Evolutionary conservation across 805 yeast genomes (phyloP).

Genomic region (Candida argentea): DNA sequence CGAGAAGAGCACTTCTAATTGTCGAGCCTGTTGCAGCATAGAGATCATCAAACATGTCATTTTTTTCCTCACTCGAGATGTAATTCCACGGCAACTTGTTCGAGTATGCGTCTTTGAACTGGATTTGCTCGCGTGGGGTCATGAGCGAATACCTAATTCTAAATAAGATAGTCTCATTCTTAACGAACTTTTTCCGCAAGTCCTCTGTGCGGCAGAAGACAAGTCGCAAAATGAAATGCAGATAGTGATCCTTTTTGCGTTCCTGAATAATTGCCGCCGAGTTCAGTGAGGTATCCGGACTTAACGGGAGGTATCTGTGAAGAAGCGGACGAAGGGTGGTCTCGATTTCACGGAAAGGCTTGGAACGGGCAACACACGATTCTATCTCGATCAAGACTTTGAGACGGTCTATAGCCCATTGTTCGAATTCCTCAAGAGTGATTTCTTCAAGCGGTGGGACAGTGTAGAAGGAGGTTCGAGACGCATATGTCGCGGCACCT

Average conservation of each 20-base stretch:
- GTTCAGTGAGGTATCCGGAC: constrained; percentile 20
- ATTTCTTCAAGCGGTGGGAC: constrained; percentile 77
- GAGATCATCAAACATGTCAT: constrained; percentile 36
- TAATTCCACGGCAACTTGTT: constrained; percentile 65
- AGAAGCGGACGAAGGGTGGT: constrained; percentile 54
- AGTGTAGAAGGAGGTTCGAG: constrained; percentile 65
- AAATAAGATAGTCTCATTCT: constrained; percentile 68
- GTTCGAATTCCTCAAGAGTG: constrained; percentile 85
- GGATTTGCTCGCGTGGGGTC: constrained; percentile 55
- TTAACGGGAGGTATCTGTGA: constrained; percentile 55
- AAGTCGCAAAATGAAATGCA: constrained; percentile 79
- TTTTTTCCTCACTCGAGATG: constrained; percentile 55
- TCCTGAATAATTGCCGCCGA: constrained; percentile 39
- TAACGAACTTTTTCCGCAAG: constrained; percentile 65
- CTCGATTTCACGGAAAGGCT: constrained; percentile 56
- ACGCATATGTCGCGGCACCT: constrained; percentile 33
- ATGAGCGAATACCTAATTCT: constrained; percentile 59
- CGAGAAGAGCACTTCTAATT: constrained; percentile 24
- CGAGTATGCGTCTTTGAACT: constrained; percentile 45
- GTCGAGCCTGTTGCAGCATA: constrained; percentile 43
- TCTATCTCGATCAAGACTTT: constrained; percentile 80
- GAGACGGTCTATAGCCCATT: constrained; percentile 90
- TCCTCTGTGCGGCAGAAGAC: constrained; percentile 88
- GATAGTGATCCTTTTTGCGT: constrained; percentile 81
- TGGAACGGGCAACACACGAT: constrained; percentile 55